Conservation (phyloP, 306 rosid species). For the Acacia acuminata region DNA sequence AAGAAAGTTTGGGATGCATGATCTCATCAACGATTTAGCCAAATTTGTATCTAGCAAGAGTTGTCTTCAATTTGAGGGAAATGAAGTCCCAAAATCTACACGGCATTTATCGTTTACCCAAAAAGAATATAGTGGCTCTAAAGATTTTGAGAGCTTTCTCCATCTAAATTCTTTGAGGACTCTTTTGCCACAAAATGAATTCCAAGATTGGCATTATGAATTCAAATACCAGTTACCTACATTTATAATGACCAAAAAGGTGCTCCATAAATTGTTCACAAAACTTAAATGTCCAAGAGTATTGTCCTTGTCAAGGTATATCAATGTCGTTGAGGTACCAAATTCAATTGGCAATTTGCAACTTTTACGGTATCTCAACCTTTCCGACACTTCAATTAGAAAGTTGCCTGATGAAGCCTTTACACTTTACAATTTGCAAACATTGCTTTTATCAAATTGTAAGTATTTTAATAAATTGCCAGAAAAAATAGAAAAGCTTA, state of each 20-base stretch:
- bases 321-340: background rate
- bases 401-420: slow-evolving; percentile 7
- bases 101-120: slow-evolving; percentile 26
- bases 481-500: background rate
- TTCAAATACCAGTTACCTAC: fast-evolving
- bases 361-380: slow-evolving; percentile 30
- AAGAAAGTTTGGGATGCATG: slow-evolving; percentile 27
- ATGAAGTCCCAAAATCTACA: background rate
- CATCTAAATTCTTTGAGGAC: too few species aligned
- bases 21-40: slow-evolving; percentile 34
- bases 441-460: slow-evolving; percentile 20
- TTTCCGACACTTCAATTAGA: background rate
- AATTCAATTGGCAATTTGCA: slow-evolving; percentile 24
- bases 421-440: slow-evolving; percentile 33
- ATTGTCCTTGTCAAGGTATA: background rate
- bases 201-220: too few species aligned
- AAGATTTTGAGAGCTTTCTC: too few species aligned
- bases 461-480: background rate
- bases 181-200: background rate
- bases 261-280: background rate
- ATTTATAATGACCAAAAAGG: background rate
- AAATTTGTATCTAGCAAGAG: background rate
- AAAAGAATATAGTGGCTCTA: background rate
- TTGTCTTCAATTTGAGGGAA: background rate
- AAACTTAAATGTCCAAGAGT: slow-evolving; percentile 13